phyloP scores from a whole-genome alignment of 2,329 filamentous ascomycete genomes.

The Didymellaceae sp. region DNA sequence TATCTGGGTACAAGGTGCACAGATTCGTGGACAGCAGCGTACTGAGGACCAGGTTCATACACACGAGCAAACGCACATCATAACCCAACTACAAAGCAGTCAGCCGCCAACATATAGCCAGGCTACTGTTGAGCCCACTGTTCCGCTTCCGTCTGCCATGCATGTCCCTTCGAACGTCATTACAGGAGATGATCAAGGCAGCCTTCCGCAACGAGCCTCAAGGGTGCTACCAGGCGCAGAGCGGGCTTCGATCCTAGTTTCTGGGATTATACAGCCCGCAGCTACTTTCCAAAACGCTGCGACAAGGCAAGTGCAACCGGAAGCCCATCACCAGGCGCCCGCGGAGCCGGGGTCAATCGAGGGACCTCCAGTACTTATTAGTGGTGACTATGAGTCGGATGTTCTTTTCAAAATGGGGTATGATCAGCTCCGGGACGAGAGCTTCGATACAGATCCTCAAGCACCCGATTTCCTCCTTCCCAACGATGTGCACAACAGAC shows the following conservation, averaged over 20 bases:
- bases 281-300: conserved; percentile 3
- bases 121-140: background rate
- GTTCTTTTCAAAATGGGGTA: conserved; percentile 56
- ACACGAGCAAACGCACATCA: conserved; percentile 9
- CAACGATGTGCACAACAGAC: conserved; percentile 34
- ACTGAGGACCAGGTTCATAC: conserved; percentile 7
- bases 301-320: conserved; percentile 4
- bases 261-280: conserved; percentile 4
- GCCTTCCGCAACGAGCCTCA: conserved; percentile 4
- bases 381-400: conserved; percentile 55
- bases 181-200: background rate
- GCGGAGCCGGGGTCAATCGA: conserved; percentile 14
- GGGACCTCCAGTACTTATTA: conserved; percentile 13
- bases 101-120: conserved; percentile 24
- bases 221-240: conserved; percentile 1
- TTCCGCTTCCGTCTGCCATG: background rate
- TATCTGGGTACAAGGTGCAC: conserved; percentile 23
- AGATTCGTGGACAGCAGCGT: conserved; percentile 30
- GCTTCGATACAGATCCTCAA: conserved; percentile 54
- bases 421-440: conserved; percentile 56
- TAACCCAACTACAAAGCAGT: conserved; percentile 4
- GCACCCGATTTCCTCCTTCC: conserved; percentile 20
- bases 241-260: background rate
- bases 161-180: background rate
- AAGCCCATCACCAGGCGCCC: conserved; percentile 14